Conservation (phyloP, 495 filamentous ascomycete genomes). For the Bathelium albidoporum region DNA sequence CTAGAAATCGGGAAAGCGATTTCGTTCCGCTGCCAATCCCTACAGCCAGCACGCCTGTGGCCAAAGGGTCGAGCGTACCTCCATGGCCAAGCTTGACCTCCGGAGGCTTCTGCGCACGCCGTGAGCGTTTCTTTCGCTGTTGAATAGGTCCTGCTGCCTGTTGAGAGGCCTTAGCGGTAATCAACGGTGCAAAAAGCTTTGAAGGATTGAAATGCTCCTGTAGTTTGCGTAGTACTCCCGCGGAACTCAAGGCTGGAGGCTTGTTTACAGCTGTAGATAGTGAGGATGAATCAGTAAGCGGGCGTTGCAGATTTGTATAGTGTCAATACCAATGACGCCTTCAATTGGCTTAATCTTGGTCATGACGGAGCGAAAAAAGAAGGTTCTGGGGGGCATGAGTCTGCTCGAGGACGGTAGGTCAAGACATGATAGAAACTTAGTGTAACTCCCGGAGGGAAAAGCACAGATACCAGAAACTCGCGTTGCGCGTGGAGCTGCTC, state of each 20-base stretch:
- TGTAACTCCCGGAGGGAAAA: too few species aligned
- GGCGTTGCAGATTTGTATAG: conserved; percentile 12
- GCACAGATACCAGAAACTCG: too few species aligned
- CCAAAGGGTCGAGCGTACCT: conserved; percentile 88
- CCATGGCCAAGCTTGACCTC: conserved; percentile 94
- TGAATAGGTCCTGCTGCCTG: conserved; percentile 32
- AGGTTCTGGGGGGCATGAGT: not conserved
- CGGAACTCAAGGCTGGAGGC: conserved; percentile 71
- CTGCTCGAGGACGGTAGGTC: not conserved
- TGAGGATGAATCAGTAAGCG: conserved; percentile 1
- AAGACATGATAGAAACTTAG: not conserved
- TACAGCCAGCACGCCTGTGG: conserved; percentile 80
- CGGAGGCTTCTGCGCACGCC: conserved; percentile 40
- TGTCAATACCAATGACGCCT: conserved; percentile 24
- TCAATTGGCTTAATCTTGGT: conserved; percentile 5
- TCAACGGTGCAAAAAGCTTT: conserved; percentile 59
- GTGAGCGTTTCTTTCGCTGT: conserved; percentile 44
- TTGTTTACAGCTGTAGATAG: conserved; percentile 73
- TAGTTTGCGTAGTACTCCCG: conserved; percentile 75
- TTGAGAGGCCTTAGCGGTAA: conserved; percentile 45
- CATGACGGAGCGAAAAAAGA: not conserved
- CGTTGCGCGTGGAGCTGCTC: too few species aligned
- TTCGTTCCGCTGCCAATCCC: conserved; percentile 89
- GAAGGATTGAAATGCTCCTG: conserved; percentile 78
- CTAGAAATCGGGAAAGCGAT: conserved; percentile 59